Evolutionary conservation across 495 filamentous ascomycete species (phyloP), one percentile per base, ranked within the genome.

Genomic region (Aspergillus diversus): DNA sequence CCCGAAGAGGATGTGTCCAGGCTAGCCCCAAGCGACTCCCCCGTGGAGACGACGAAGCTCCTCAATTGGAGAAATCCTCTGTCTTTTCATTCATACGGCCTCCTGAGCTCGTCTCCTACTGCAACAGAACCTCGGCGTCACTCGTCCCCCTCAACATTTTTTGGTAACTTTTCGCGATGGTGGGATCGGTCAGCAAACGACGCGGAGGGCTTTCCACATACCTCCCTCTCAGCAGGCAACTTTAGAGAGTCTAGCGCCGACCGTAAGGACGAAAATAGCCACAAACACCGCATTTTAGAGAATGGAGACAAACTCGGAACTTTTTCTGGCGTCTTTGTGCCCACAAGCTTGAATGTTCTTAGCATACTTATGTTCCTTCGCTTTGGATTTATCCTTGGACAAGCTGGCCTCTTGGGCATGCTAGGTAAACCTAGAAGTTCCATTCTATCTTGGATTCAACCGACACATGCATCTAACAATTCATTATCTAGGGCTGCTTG

Each of bases 361-460:
- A 94, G 91, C 64, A 96, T 96, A 78, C 84, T 96, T 47, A 95
- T 96, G 92, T 96, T 96, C 76, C 79, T 93, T 72, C 82, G 90
- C 33, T 93, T 93, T 68, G 90, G 90, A 5, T 88, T 90, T 60
- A 89, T 93, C 59, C 75, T 93, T 35, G 92, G 92, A 33, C 89
- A 93, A 70, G 84, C 86, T 64, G 92, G 92, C 37, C 72, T 96
- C 39, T 60, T 95, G 46, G 92, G 92, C 16, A 95, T 92, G 72
- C 74, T 95, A 72, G 90, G 91, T 91, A 80, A 68, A 43, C 39
- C n/a, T 12, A 43, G n/a, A 11, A 43, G 5, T 13, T 43, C n/a
- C 8, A 6, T 43, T 43, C n/a, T 43, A 11, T 7, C 11, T 43
- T 15, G 4, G 11, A 11, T 11, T 43, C 11, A 43, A 11, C 39